A percentile compares a stretch with the other conserved stretches of the same genome.
Conservation (phyloP, 441 rosid species). For the Populus hybrid region DNA sequence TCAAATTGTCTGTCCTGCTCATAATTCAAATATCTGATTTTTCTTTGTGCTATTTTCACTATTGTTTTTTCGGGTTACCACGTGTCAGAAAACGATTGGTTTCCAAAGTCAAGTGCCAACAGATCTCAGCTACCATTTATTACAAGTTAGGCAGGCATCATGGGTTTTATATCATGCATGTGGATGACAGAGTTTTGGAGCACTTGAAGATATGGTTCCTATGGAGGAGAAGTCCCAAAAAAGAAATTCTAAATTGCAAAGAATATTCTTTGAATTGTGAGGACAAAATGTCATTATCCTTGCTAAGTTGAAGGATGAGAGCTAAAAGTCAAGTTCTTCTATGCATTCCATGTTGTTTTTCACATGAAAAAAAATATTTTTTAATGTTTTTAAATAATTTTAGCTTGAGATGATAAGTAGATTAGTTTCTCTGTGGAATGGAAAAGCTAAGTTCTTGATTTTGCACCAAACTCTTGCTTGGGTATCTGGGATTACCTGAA, state of each 20-base stretch:
- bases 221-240: too few species aligned
- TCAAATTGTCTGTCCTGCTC: background rate
- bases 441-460: background rate
- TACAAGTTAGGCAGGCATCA: background rate
- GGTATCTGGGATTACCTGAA: background rate
- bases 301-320: too few species aligned
- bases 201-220: too few species aligned
- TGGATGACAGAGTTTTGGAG: background rate
- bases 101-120: background rate
- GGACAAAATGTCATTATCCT: too few species aligned
- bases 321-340: too few species aligned
- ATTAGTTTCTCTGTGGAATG: too few species aligned
- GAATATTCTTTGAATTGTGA: too few species aligned
- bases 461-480: background rate
- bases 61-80: background rate
- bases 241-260: too few species aligned
- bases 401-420: too few species aligned
- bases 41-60: conserved; percentile 3
- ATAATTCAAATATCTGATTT: background rate
- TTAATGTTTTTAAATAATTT: too few species aligned
- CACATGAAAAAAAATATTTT: background rate
- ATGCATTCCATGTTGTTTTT: too few species aligned
- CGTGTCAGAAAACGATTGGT: background rate
- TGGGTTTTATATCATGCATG: background rate
- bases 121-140: background rate